Conservation (phyloP, 768 basidiomycete species). For the Fibroporia radiculosa region DNA sequence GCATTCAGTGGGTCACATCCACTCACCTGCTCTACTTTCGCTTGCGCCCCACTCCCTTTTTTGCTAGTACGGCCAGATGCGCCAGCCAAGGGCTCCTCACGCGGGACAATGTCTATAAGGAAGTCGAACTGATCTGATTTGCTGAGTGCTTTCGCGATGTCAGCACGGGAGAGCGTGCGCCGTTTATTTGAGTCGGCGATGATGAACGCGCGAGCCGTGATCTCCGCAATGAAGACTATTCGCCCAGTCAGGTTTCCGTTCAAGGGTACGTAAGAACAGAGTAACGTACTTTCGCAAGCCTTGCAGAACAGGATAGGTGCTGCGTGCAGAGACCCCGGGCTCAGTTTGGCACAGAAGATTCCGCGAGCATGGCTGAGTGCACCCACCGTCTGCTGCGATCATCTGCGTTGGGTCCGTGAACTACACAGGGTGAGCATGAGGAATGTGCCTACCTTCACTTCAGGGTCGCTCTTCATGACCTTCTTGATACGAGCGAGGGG, state of each 20-base stretch:
- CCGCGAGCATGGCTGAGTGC: conserved; percentile 1
- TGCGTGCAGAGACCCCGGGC: conserved; percentile 17
- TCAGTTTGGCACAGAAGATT: neutral
- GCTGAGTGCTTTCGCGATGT: conserved; percentile 87
- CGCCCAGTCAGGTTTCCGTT: neutral
- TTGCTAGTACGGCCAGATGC: conserved; percentile 12
- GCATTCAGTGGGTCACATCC: neutral
- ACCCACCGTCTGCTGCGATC: conserved; percentile 92
- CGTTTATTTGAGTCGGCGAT: conserved; percentile 94
- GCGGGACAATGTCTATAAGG: conserved; percentile 89
- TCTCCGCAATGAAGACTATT: conserved; percentile 93
- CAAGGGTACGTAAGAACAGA: neutral
- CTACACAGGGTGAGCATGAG: neutral
- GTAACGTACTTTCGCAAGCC: conserved; percentile 88
- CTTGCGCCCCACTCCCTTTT: conserved; percentile 13
- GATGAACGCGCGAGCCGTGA: conserved; percentile 92
- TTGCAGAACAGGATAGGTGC: conserved; percentile 96
- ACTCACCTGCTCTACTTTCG: conserved; percentile 6
- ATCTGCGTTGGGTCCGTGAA: conserved; percentile 45
- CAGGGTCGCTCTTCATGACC: conserved; percentile 97
- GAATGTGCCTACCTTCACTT: conserved; percentile 70
- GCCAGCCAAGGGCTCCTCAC: conserved; percentile 50
- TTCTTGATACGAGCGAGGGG: conserved; percentile 97
- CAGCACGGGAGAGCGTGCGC: conserved; percentile 87
- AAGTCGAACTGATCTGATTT: conserved; percentile 98